Conservation (phyloP, 2,329 filamentous ascomycete genomes). For the Tolypocladium inflatum region DNA sequence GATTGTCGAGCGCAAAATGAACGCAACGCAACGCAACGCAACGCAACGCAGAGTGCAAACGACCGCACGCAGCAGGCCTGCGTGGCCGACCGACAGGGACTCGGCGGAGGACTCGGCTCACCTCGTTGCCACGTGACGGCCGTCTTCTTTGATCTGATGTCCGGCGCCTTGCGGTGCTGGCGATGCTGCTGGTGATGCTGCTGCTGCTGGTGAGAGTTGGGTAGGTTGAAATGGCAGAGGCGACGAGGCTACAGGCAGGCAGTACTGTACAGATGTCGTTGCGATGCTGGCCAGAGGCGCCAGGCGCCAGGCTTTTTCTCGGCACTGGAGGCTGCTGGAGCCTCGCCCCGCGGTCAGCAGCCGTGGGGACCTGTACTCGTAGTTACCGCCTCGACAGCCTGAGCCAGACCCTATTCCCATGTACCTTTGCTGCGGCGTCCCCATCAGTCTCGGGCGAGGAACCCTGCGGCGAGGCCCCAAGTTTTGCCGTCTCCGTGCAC, state of each 20-base stretch:
- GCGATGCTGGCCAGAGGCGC: neutral
- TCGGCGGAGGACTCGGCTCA: neutral
- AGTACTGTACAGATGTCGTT: neutral
- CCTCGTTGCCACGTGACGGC: neutral
- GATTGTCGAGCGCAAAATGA: neutral
- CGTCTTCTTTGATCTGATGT: neutral
- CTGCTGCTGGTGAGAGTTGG: neutral
- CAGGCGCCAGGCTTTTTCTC: neutral
- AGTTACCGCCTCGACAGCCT: neutral
- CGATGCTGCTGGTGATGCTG: neutral
- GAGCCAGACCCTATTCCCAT: neutral
- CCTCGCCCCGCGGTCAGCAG: neutral
- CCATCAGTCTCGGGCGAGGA: neutral
- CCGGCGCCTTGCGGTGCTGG: neutral
- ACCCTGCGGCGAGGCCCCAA: neutral
- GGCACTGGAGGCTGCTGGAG: neutral
- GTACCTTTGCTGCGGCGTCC: neutral
- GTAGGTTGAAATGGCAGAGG: neutral
- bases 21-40: neutral
- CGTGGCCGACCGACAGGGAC: neutral
- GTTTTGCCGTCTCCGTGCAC: neutral
- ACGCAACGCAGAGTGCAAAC: neutral
- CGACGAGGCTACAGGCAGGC: neutral
- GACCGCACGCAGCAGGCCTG: neutral
- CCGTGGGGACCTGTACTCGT: neutral